Percentiles rank a stretch among this genome's conserved stretches.
These are phyloP conservation scores for Sugiyamaella castrensis DNA, from an alignment of 1,139 yeast genomes.

Conservation along the genomic window DNA sequence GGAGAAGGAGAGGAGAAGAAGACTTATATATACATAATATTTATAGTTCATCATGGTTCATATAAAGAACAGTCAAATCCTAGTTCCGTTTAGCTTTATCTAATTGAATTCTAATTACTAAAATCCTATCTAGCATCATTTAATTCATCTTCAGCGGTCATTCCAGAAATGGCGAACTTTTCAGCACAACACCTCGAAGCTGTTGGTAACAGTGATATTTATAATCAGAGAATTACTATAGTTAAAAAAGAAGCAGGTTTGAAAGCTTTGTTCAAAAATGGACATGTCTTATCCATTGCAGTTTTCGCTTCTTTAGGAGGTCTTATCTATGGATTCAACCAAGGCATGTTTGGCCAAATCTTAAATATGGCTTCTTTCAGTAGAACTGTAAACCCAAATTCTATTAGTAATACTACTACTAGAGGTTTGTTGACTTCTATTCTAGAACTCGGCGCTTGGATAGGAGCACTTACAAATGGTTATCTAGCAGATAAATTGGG, in stretches of 20 bases:
- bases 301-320: conserved; percentile 37
- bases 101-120: too few relatives aligned
- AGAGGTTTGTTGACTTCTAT: conserved; percentile 91
- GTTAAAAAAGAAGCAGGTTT: conserved; percentile 14
- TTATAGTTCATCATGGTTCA: too few relatives aligned
- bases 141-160: too few relatives aligned
- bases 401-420: conserved; percentile 34
- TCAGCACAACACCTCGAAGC: too few relatives aligned
- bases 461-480: conserved; percentile 38
- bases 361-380: conserved; percentile 54
- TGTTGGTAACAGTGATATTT: background rate
- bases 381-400: conserved; percentile 24
- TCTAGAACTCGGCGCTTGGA: conserved; percentile 86
- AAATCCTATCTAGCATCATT: too few relatives aligned
- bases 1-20: too few relatives aligned
- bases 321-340: conserved; percentile 38
- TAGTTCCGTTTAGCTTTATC: too few relatives aligned
- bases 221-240: conserved; percentile 14
- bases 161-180: too few relatives aligned
- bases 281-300: conserved; percentile 41
- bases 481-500: conserved; percentile 67
- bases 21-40: too few relatives aligned
- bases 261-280: conserved; percentile 21
- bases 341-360: conserved; percentile 57
- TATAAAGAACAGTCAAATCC: too few relatives aligned